phyloP scores from a whole-genome alignment of 164 flowering plant genomes.

The Annona cherimola region DNA sequence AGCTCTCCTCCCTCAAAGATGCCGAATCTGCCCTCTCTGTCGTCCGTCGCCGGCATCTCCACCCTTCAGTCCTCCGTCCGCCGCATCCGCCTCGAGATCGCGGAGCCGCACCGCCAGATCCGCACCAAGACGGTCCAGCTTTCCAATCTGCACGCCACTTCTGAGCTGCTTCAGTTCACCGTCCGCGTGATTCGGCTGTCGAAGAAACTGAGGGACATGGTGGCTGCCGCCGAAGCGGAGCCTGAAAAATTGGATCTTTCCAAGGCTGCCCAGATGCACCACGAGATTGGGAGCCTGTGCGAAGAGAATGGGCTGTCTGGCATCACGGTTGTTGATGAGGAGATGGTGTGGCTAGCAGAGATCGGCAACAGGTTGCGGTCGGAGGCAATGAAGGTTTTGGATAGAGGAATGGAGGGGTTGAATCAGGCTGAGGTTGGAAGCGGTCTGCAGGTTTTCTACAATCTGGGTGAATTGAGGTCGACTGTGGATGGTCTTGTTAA shows the following conservation, averaged over 20 bases:
- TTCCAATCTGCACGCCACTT: slow-evolving; percentile 54
- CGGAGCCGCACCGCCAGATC: slow-evolving; percentile 64
- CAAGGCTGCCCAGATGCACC: slow-evolving; percentile 81
- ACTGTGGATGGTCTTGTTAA: slow-evolving; percentile 72
- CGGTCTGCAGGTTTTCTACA: slow-evolving; percentile 92
- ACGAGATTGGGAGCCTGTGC: slow-evolving; percentile 56
- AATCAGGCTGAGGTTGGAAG: slow-evolving; percentile 97
- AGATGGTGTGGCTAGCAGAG: slow-evolving; percentile 56
- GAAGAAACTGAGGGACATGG: slow-evolving; percentile 58
- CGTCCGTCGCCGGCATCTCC: slow-evolving; percentile 61
- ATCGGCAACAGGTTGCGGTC: slow-evolving; percentile 46
- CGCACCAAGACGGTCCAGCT: slow-evolving; percentile 54
- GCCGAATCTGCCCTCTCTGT: slow-evolving; percentile 73
- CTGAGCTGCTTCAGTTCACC: slow-evolving; percentile 51
- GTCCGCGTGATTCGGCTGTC: slow-evolving; percentile 56
- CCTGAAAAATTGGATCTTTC: slow-evolving; percentile 62
- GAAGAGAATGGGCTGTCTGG: slow-evolving; percentile 60
- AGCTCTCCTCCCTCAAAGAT: slow-evolving; percentile 66
- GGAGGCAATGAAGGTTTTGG: slow-evolving; percentile 78
- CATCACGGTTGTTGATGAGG: slow-evolving; percentile 57
- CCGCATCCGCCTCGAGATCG: slow-evolving; percentile 70
- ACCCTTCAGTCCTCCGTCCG: slow-evolving; percentile 75
- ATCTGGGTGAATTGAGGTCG: slow-evolving; percentile 69
- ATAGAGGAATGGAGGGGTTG: slow-evolving; percentile 82
- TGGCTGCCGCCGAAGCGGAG: slow-evolving; percentile 25